Evolutionary conservation across 2,329 filamentous ascomycete species (phyloP).

Genomic region (Pyrenophora tritici-repentis): DNA sequence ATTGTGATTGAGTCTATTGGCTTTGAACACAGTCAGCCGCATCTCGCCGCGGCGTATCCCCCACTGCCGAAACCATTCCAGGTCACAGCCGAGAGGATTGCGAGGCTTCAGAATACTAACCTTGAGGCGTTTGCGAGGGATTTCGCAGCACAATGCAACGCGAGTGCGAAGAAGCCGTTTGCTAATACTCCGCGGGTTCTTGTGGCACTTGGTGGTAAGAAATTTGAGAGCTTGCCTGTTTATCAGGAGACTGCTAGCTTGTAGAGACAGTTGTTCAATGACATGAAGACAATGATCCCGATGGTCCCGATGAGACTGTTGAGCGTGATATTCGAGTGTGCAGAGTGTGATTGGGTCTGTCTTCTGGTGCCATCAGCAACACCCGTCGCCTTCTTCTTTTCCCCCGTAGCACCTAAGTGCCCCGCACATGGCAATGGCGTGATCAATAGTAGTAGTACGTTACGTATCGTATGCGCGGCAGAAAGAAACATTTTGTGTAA

Average conservation of each 20-base stretch:
- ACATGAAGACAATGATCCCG: no score
- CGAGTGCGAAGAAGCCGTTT: constrained; percentile 13
- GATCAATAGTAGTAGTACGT: no score
- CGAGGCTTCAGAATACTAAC: constrained; percentile 9
- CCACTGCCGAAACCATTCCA: constrained; percentile 13
- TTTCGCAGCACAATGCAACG: constrained; percentile 2
- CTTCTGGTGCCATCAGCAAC: no score
- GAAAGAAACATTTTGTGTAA: no score
- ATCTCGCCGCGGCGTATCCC: constrained; percentile 9
- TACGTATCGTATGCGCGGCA: no score
- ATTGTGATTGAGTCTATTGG: constrained; percentile 12
- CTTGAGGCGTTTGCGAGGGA: neutral
- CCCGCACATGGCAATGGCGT: no score
- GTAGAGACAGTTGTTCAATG: no score
- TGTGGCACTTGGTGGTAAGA: neutral
- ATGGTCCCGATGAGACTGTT: no score
- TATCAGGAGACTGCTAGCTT: neutral
- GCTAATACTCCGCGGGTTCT: constrained; percentile 8
- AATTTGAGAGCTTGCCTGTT: neutral
- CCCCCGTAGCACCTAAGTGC: no score
- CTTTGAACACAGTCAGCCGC: constrained; percentile 6
- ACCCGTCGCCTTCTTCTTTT: no score
- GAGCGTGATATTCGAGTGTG: no score
- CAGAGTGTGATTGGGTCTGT: no score
- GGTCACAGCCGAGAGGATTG: constrained; percentile 8